phyloP scores from a whole-genome alignment of 768 basidiomycete genomes.

The Paxillus rubicundulus region DNA sequence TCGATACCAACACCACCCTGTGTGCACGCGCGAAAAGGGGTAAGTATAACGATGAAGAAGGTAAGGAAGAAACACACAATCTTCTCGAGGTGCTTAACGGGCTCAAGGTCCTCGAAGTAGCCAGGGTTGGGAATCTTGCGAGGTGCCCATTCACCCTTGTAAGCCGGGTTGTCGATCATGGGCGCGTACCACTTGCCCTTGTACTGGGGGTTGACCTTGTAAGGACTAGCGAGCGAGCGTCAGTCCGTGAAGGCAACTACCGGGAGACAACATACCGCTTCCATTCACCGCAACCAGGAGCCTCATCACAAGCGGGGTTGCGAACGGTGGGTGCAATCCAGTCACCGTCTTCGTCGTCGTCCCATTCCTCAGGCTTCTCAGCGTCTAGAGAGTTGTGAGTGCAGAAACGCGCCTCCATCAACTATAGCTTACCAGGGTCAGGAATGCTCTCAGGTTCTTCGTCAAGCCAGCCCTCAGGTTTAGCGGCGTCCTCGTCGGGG shows the following conservation, averaged over 20 bases:
- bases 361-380: conserved; percentile 98
- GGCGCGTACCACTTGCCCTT: conserved; percentile 99
- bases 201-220: conserved; percentile 89
- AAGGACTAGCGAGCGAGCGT: conserved; percentile 47
- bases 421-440: conserved; percentile 67
- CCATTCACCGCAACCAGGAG: conserved; percentile 95
- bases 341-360: conserved; percentile 98
- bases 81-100: conserved; percentile 78
- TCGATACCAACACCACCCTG: conserved; percentile 95
- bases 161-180: conserved; percentile 93
- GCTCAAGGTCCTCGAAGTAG: conserved; percentile 85
- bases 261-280: conserved; percentile 47
- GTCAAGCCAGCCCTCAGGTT: conserved; percentile 96
- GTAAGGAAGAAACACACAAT: conserved; percentile 54
- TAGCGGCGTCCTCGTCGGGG: conserved; percentile 78
- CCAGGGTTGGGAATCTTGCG: conserved; percentile 87
- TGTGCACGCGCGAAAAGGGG: background rate
- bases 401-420: background rate
- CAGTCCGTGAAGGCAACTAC: background rate
- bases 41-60: conserved; percentile 1
- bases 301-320: conserved; percentile 90
- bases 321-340: conserved; percentile 89
- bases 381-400: conserved; percentile 47
- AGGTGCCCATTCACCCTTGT: conserved; percentile 94
- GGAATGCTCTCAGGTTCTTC: conserved; percentile 77